Evolutionary conservation across 768 basidiomycete genomes (phyloP), one percentile per base, ranked within the genome.

Genomic region (Ephemerocybe angulata): DNA sequence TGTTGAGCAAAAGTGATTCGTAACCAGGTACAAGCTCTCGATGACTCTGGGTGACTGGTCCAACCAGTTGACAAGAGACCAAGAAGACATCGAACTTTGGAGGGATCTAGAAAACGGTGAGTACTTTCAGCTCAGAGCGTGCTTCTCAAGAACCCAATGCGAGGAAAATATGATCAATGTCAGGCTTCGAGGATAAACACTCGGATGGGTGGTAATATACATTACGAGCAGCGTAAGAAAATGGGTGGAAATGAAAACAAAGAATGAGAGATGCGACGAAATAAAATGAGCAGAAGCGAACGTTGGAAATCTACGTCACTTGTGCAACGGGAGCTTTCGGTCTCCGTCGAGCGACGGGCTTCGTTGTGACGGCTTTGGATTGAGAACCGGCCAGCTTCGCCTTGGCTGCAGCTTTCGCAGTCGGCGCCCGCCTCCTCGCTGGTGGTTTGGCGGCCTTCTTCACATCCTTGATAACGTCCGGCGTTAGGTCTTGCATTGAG

Each of bases 401-500:
- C n/a, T 24, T 46, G 15, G 7, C 38, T 17, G 5, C 7, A 41
- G 5, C 38, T 30, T 49, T 49, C n/a, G 28, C 25, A 21, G 47
- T n/a, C n/a, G n/a, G 24, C 6, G 22, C n/a, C 27, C 27, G n/a
- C 25, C n/a, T 25, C 31, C 19, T 17, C 10, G 33, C 33, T 15
- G 29, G 22, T 22, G 29, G 29, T 28, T 31, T 40, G 17, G 19
- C 31, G 12, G 33, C 38, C 15, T 37, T 15, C 29, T 37, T 38
- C 15, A 51, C 19, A 6, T 25, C 38, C 21, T 17, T 17, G 4
- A 40, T 8, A 12, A 59, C 25, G 3, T 59, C 37, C 8, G 52
- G 51, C 38, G 66, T 63, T 3, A 67, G 55, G 48, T 69, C 67
- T 31, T 63, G 65, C 70, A 72, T 72, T 3, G 72, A 71, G 8